A percentile compares a stretch with the other conserved stretches of the same genome.
phyloP scores from a whole-genome alignment of 495 filamentous ascomycete genomes.

The Hypoxylon lienhwacheense region DNA sequence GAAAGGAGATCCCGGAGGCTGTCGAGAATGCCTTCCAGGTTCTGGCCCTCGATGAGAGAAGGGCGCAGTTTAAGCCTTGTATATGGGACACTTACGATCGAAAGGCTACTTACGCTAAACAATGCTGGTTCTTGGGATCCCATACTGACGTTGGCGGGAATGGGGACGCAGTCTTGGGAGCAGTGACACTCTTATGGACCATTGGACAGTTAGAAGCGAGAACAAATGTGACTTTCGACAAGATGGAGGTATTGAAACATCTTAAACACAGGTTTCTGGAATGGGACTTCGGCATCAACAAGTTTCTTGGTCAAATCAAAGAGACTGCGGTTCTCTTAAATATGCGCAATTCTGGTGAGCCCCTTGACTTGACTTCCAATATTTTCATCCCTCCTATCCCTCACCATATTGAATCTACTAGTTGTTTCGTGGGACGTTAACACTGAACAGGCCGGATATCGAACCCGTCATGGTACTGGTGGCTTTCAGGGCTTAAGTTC shows the following conservation, averaged over 20 bases:
- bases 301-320: background rate
- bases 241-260: background rate
- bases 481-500: background rate
- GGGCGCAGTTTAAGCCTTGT: constrained; percentile 62
- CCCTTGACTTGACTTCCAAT: too few relatives aligned
- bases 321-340: background rate
- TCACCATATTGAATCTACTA: background rate
- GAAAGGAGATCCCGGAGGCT: constrained; percentile 14
- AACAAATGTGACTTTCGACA: background rate
- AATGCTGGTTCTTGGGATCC: constrained; percentile 65
- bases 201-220: background rate
- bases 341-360: background rate
- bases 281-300: background rate
- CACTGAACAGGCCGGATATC: background rate
- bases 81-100: constrained; percentile 54
- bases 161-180: constrained; percentile 9
- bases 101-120: constrained; percentile 47
- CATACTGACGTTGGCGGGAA: constrained; percentile 61
- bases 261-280: background rate
- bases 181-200: constrained; percentile 10
- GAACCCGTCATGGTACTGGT: background rate
- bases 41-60: constrained; percentile 69
- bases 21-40: constrained; percentile 74
- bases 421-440: too few relatives aligned
- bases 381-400: too few relatives aligned